Conservation (phyloP, 106 monocot genomes). For the Cymbidium sinense region DNA sequence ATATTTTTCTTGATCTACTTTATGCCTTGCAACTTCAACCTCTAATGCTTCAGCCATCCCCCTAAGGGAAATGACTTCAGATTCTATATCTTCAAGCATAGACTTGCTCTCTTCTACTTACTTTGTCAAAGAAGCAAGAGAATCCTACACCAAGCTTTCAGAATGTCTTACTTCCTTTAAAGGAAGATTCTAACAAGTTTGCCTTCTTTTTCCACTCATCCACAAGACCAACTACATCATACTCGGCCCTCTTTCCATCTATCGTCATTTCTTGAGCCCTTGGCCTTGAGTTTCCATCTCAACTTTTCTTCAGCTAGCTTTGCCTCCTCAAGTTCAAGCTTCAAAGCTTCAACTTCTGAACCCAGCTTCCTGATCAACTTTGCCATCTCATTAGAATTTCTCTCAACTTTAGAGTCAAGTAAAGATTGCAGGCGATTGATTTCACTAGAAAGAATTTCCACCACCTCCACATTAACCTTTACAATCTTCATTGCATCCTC, state of each 20-base stretch:
- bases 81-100: constrained; percentile 19
- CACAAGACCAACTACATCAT: constrained; percentile 17
- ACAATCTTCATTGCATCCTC: constrained; percentile 27
- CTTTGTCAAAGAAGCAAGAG: constrained; percentile 16
- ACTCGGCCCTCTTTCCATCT: constrained; percentile 38
- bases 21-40: constrained; percentile 28
- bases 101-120: constrained; percentile 31
- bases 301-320: constrained; percentile 30
- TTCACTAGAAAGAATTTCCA: constrained; percentile 41
- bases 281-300: constrained; percentile 26
- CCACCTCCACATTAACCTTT: constrained; percentile 54
- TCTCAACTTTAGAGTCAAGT: constrained; percentile 28
- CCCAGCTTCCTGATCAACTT: constrained; percentile 34
- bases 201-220: constrained; percentile 48
- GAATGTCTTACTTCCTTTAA: constrained; percentile 29
- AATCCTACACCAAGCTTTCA: constrained; percentile 16
- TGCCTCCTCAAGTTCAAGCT: constrained; percentile 32
- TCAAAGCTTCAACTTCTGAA: constrained; percentile 31
- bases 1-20: constrained; percentile 27
- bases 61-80: constrained; percentile 27
- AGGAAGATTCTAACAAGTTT: constrained; percentile 16
- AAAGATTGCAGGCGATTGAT: constrained; percentile 44
- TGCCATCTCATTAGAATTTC: constrained; percentile 21
- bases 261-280: constrained; percentile 26
- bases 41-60: constrained; percentile 41